A percentile compares a stretch with the other conserved stretches of the same genome.
Evolutionary conservation across 140 eudicot genomes (phyloP).

Genomic region (Anethum foeniculum): DNA sequence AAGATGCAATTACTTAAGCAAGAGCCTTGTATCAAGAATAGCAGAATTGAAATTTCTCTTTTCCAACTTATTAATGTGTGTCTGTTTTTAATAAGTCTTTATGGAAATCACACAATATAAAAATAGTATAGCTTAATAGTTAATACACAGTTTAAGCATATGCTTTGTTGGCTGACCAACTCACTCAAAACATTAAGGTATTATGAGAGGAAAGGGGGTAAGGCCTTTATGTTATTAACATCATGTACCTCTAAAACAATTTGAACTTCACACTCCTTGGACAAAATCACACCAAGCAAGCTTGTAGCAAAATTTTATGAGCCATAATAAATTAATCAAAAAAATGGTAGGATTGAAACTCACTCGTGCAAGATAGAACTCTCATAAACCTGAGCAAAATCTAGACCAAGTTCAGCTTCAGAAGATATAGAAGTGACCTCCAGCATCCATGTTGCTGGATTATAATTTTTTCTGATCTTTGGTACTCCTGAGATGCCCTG

Average conservation of each 20-base stretch:
- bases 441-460: slow-evolving; percentile 96
- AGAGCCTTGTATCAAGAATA: not conserved
- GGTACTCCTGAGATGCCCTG: slow-evolving; percentile 74
- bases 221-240: not conserved
- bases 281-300: not conserved
- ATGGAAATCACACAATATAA: not conserved
- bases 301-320: not conserved
- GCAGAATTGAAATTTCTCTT: not conserved
- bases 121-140: not conserved
- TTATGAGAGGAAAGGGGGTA: not conserved
- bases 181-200: not conserved
- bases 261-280: not conserved
- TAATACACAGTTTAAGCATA: not conserved
- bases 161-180: not conserved
- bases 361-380: slow-evolving; percentile 45
- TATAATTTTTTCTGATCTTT: slow-evolving; percentile 52
- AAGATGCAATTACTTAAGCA: not conserved
- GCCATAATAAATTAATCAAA: not conserved
- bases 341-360: slow-evolving; percentile 22
- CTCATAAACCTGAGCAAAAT: slow-evolving; percentile 54
- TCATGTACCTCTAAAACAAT: not conserved
- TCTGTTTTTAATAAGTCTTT: not conserved
- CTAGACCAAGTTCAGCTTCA: slow-evolving; percentile 70
- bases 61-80: not conserved
- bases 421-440: slow-evolving; percentile 68